phyloP scores from a whole-genome alignment of 306 rosid species.

The Clitoria ternatea region DNA sequence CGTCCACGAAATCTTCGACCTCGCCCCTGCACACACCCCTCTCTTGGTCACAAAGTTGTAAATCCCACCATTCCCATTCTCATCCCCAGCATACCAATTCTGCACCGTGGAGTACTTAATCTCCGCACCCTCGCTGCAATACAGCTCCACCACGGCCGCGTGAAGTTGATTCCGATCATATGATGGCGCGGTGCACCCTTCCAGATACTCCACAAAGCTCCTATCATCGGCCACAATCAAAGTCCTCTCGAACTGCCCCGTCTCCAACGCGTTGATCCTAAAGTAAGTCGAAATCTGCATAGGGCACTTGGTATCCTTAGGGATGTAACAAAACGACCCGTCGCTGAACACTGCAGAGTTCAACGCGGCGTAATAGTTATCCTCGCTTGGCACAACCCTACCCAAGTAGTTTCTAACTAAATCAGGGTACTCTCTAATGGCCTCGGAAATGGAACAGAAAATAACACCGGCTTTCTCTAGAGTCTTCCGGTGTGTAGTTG shows the following conservation, averaged over 20 bases:
- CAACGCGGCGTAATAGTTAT: constrained; percentile 74
- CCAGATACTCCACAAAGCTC: constrained; percentile 86
- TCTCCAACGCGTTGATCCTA: constrained; percentile 77
- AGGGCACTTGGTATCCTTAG: too few relatives aligned
- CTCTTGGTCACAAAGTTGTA: constrained; percentile 86
- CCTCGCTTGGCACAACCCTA: constrained; percentile 74
- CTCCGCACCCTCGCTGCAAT: constrained; percentile 67
- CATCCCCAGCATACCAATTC: constrained; percentile 94
- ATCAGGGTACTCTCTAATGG: constrained; percentile 75
- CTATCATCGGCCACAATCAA: constrained; percentile 84
- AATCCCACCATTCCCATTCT: constrained; percentile 74
- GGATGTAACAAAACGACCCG: constrained; percentile 82
- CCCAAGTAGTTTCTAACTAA: constrained; percentile 65
- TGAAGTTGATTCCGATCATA: constrained; percentile 88
- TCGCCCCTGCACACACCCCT: constrained; percentile 69
- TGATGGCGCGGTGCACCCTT: constrained; percentile 91
- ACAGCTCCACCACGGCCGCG: constrained; percentile 88
- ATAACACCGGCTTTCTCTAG: too few relatives aligned
- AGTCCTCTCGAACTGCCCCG: constrained; percentile 94
- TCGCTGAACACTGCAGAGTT: constrained; percentile 87
- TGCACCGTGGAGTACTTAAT: constrained; percentile 95
- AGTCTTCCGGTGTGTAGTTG: constrained; percentile 81
- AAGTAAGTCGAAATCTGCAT: constrained; percentile 93
- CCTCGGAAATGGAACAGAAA: constrained; percentile 86
- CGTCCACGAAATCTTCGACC: constrained; percentile 85